Evolutionary conservation across 208 protist genomes (phyloP), one percentile per base, ranked within the genome.

Genomic region (Crithidia mellificae): DNA sequence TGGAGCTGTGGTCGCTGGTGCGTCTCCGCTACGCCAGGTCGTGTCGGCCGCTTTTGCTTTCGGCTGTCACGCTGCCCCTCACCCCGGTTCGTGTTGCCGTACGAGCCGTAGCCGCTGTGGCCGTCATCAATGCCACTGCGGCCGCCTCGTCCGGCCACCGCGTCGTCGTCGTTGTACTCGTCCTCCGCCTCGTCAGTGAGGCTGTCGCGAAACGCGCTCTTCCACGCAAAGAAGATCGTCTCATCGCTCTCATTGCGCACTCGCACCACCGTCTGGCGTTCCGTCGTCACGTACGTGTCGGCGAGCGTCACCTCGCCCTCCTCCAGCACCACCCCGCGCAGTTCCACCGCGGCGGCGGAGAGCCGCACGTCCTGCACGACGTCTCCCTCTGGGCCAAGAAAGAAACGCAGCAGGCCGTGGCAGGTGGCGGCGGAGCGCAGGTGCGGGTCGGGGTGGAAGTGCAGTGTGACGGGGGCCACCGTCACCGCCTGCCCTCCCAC

Each of bases 251-350:
- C 59, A 79, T 98, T 98, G 41, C 72, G 59, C 41, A 98, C 71
- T 17, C 75, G 78, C 53, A 98, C 81, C 5, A 94, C 82, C 19
- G 63, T 55, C 79, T 96, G 90, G 30, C 88, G 90, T 68, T 93
- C 82, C 20, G 94, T 84, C 34, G 90, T 92, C 29, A 98, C 95
- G 80, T 94, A 98, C 2, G 94, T 98, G 34, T 85, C 80, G 0
- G 79, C 75, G 30, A 98, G 85, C 20, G 68, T 58, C 19, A 98
- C 49, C 20, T 58, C 56, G 19, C 15, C 61, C 39, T 61, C 66
- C 29, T 96, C 87, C 25, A 98, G 71, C 22, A 57, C 55, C 6
- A 98, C 52, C 38, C 70, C 85, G 46, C 72, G 61, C 4, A 98
- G 63, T 68, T 97, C 93, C 12, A 79, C 29, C 17, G 78, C 84